Evolutionary conservation across 306 rosid genomes (phyloP), one percentile per base, ranked within the genome.

Genomic region (Medicago arabica): DNA sequence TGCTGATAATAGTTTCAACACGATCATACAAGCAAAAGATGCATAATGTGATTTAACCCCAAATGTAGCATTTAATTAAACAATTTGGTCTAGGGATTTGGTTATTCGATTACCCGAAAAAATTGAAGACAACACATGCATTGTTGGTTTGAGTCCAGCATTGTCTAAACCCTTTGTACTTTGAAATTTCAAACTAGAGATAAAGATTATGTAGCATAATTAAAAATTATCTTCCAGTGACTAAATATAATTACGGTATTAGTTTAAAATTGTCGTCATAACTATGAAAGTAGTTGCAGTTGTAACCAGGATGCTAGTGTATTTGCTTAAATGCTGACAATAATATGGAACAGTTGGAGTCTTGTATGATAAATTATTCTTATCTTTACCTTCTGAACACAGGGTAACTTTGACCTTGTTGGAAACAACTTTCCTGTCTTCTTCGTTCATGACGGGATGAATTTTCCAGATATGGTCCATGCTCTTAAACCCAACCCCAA

Each of bases 381-480:
- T 84, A 69, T 76, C 87, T 81, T 80, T 88, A 59, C 77, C 76
- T 66, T 79, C 28, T 79, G 74, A 50, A 51, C 58, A 46, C 87
- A 93, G 98, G 98, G 98, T n/a, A 94, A 94, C 87, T 94, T 89
- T 69, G 98, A 94, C 76, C 84, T 94, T 7, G 97, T 91, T 18
- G 98, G 97, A 78, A 94, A 94, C 87, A 94, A 94, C 76, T 87
- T 94, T 75, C 97, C 97, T 0, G 96, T 91, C 70, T 91, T 94
- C 71, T 91, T 94, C 50, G 51, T 91, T 67, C 94, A 92, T 9
- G 98, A 94, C 55, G 98, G 90, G 72, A 87, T 90, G 88, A 91
- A 94, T 77, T 94, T 94, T 80, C 98, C 98, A 7, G 98, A 94
- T 83, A 80, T 90, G 96, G 86, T 94, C 72, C 98, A 91, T 78